Conservation (phyloP, 2,329 filamentous ascomycete species). For the Coniosporium tulheliwenetii region DNA sequence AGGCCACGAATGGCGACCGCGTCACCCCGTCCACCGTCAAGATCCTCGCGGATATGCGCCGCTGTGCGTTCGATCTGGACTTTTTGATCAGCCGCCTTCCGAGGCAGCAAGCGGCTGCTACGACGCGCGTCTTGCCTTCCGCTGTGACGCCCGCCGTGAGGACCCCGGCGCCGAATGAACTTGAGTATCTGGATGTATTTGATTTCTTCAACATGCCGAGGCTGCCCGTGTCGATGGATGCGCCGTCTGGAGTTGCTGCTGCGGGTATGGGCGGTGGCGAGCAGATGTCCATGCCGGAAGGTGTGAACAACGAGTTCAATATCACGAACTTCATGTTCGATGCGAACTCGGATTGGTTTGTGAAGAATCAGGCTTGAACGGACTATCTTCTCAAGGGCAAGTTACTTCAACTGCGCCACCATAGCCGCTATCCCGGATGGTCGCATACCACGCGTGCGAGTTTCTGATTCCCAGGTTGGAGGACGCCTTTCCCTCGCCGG, state of each 20-base stretch:
- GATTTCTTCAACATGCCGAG: constrained; percentile 88
- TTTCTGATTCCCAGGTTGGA: no score
- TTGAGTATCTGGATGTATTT: constrained; percentile 86
- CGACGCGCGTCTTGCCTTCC: constrained; percentile 18
- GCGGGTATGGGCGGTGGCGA: constrained; percentile 1
- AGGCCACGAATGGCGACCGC: constrained; percentile 53
- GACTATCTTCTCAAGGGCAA: no score
- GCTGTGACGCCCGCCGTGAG: constrained; percentile 26
- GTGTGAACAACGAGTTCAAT: constrained; percentile 47
- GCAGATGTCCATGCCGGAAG: constrained; percentile 1
- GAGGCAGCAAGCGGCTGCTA: constrained; percentile 21
- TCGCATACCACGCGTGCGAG: no score
- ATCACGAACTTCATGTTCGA: constrained; percentile 68
- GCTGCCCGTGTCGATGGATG: constrained; percentile 33
- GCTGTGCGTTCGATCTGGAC: constrained; percentile 80
- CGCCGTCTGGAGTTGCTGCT: constrained; percentile 13
- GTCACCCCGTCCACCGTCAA: constrained; percentile 70
- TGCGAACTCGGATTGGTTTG: constrained; percentile 60
- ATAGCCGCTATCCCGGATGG: no score
- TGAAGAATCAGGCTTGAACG: constrained; percentile 24
- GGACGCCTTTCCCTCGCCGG: no score
- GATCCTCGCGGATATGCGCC: constrained; percentile 81
- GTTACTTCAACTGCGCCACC: no score
- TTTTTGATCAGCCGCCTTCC: constrained; percentile 78
- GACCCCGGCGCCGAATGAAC: constrained; percentile 62